Conservation (phyloP, 495 filamentous ascomycete genomes). For the Penicillium paxilli region DNA sequence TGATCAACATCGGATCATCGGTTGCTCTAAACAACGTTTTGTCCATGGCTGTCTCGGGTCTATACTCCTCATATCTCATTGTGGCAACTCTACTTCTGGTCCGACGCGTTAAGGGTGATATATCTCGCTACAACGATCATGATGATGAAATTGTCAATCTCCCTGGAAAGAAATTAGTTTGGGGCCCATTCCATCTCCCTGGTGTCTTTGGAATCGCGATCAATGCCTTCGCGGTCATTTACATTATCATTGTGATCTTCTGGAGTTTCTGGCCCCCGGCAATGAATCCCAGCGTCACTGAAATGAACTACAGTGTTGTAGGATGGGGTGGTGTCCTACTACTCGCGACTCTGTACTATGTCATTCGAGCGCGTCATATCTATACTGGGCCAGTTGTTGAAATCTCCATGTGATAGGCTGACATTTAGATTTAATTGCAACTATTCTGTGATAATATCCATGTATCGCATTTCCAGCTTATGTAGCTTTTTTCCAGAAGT, state of each 20-base stretch:
- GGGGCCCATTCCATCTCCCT: slow-evolving; percentile 51
- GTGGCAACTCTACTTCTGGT: slow-evolving; percentile 37
- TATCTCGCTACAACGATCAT: slow-evolving; percentile 14
- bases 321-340: slow-evolving; percentile 37
- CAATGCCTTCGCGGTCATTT: slow-evolving; percentile 40
- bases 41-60: slow-evolving; percentile 36
- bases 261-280: slow-evolving; percentile 46
- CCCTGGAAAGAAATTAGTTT: slow-evolving; percentile 31
- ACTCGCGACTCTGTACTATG: slow-evolving; percentile 33
- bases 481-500: neutral
- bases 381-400: slow-evolving; percentile 33
- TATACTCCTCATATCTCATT: slow-evolving; percentile 43
- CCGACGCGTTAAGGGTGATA: slow-evolving; percentile 29
- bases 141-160: slow-evolving; percentile 18
- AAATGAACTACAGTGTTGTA: slow-evolving; percentile 50
- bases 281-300: slow-evolving; percentile 31
- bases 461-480: neutral
- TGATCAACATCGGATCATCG: slow-evolving; percentile 44
- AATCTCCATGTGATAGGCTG: slow-evolving; percentile 2
- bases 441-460: neutral
- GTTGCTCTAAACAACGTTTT: slow-evolving; percentile 44
- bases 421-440: neutral
- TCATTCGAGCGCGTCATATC: slow-evolving; percentile 22
- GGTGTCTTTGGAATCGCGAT: slow-evolving; percentile 44
- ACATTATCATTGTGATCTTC: slow-evolving; percentile 37